Evolutionary conservation across 2,329 filamentous ascomycete species (phyloP).

Genomic region (Neobulgaria alba): DNA sequence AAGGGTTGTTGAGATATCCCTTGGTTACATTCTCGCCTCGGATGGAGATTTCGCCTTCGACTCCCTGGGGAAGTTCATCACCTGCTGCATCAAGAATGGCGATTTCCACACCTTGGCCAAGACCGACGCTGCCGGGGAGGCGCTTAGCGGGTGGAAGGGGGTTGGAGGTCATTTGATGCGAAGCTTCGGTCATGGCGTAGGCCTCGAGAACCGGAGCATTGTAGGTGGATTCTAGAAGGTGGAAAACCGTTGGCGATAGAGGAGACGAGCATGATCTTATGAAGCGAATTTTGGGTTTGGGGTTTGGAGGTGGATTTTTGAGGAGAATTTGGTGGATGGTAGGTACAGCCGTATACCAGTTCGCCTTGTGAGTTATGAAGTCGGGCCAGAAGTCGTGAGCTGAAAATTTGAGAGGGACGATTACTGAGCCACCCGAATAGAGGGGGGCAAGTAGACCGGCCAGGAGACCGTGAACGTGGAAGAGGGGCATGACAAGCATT

Average conservation of each 20-base stretch:
- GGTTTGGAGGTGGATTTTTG: slow-evolving; percentile 59
- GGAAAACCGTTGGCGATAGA: slow-evolving; percentile 71
- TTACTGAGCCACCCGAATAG: slow-evolving; percentile 65
- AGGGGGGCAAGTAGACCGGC: slow-evolving; percentile 75
- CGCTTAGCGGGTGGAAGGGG: slow-evolving; percentile 58
- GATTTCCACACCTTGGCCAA: slow-evolving; percentile 77
- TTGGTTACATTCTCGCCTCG: slow-evolving; percentile 74
- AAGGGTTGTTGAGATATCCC: slow-evolving; percentile 76
- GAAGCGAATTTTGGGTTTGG: slow-evolving; percentile 68
- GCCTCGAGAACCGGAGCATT: slow-evolving; percentile 78
- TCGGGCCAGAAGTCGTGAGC: slow-evolving; percentile 76
- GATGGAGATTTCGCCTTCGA: slow-evolving; percentile 76
- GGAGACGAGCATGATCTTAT: slow-evolving; percentile 83
- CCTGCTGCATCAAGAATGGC: slow-evolving; percentile 66
- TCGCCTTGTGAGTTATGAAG: slow-evolving; percentile 65
- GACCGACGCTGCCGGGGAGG: slow-evolving; percentile 72
- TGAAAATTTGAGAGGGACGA: slow-evolving; percentile 73
- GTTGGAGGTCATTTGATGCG: slow-evolving; percentile 78
- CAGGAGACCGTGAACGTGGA: slow-evolving; percentile 83
- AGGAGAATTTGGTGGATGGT: slow-evolving; percentile 88
- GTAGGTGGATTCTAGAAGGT: slow-evolving; percentile 68
- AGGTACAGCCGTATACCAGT: slow-evolving; percentile 90
- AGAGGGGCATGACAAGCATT: slow-evolving; percentile 83
- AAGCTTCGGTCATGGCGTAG: slow-evolving; percentile 87
- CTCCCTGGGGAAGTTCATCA: slow-evolving; percentile 57